phyloP scores from a whole-genome alignment of 106 monocot genomes.

The Phalaenopsis equestris region DNA sequence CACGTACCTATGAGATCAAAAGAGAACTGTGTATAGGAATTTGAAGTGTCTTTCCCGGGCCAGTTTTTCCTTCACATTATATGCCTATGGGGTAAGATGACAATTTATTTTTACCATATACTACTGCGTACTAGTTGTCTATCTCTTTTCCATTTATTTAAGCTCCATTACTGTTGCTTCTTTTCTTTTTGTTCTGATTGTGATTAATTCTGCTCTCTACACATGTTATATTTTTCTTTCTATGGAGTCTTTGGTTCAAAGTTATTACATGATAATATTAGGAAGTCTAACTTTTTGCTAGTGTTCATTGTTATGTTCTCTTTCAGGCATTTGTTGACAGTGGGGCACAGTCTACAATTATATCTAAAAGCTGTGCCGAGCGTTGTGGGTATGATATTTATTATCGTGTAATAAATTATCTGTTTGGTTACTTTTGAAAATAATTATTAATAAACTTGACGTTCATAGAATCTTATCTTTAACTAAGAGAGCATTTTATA shows the following conservation, averaged over 20 bases:
- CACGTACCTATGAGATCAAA: not conserved
- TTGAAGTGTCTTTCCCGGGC: not conserved
- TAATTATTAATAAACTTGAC: not conserved
- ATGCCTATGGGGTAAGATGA: not conserved
- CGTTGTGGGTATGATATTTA: conserved; percentile 77
- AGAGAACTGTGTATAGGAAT: not conserved
- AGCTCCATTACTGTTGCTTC: not conserved
- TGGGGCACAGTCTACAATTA: conserved; percentile 96
- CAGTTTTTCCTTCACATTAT: not conserved
- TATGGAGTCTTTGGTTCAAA: not conserved
- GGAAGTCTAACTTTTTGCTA: not conserved
- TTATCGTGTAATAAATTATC: not conserved
- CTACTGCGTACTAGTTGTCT: not conserved
- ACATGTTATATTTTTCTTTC: not conserved
- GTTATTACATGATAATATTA: not conserved
- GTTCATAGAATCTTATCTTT: not conserved
- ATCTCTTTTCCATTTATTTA: not conserved
- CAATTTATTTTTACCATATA: not conserved
- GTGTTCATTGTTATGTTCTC: not conserved
- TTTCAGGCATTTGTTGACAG: conserved; percentile 96
- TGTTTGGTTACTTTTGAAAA: not conserved
- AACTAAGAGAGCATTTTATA: not conserved
- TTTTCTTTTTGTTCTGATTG: not conserved
- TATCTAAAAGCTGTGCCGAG: conserved; percentile 95
- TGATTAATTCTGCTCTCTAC: conserved; percentile 2